Percentiles rank a stretch among this genome's conserved stretches.
phyloP scores from a whole-genome alignment of 1,284 basidiomycete genomes.

The Sporisorium sorghi region DNA sequence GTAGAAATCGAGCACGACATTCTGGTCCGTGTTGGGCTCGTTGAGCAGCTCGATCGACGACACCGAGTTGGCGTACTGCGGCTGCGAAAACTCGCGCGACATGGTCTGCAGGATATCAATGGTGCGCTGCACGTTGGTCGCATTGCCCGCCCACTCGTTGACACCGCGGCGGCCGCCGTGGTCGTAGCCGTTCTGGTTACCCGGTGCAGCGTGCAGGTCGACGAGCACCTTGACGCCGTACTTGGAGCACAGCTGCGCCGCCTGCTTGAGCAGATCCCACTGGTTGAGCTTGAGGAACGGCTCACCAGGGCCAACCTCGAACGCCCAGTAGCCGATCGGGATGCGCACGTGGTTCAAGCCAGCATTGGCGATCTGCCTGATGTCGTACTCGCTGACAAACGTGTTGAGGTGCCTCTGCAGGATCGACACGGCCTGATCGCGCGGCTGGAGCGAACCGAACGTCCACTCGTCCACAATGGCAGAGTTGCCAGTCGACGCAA shows the following conservation, averaged over 20 bases:
- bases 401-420: slow-evolving; percentile 78
- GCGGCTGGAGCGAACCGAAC: slow-evolving; percentile 76
- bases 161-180: slow-evolving; percentile 77
- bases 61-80: slow-evolving; percentile 57
- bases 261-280: slow-evolving; percentile 72
- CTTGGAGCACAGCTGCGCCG: slow-evolving; percentile 81
- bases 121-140: slow-evolving; percentile 78
- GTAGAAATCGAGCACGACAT: slow-evolving; percentile 55
- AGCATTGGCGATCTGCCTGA: slow-evolving; percentile 74
- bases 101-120: slow-evolving; percentile 76
- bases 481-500: slow-evolving; percentile 69
- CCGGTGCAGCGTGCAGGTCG: slow-evolving; percentile 74
- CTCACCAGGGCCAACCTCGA: slow-evolving; percentile 81
- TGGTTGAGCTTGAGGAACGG: slow-evolving; percentile 88
- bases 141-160: slow-evolving; percentile 79
- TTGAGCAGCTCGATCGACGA: slow-evolving; percentile 62
- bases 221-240: slow-evolving; percentile 83
- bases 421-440: slow-evolving; percentile 65
- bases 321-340: slow-evolving; percentile 93
- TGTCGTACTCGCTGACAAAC: slow-evolving; percentile 83
- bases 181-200: slow-evolving; percentile 70
- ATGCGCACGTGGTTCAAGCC: slow-evolving; percentile 79
- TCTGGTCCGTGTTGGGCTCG: slow-evolving; percentile 55
- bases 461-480: slow-evolving; percentile 83
- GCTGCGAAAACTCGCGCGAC: slow-evolving; percentile 50